Conservation (phyloP, 192 early-diverging fungal species). For the Hyaloraphidium curvatum region DNA sequence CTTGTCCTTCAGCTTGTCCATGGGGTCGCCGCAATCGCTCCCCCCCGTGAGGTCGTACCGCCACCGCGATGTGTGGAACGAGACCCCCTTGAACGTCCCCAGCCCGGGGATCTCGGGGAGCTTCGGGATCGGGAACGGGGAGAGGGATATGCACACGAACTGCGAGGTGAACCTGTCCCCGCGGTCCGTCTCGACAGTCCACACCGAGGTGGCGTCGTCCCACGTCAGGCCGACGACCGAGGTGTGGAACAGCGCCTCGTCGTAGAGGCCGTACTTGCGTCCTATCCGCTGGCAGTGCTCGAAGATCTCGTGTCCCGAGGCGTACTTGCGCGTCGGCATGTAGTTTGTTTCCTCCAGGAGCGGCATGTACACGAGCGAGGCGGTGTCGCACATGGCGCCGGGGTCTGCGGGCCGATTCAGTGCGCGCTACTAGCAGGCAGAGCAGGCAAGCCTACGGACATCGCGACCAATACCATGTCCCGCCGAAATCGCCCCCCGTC, state of each 20-base stretch:
- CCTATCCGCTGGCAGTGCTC: background rate
- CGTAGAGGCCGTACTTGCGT: background rate
- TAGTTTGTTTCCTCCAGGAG: background rate
- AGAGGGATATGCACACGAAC: background rate
- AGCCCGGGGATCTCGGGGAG: background rate
- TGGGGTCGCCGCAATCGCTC: background rate
- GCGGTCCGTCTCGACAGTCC: background rate
- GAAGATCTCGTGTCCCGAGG: background rate
- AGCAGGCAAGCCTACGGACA: background rate
- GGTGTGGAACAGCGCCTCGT: conserved; percentile 1
- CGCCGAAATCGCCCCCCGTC: conserved; percentile 1
- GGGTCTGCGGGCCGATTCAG: background rate
- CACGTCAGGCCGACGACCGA: background rate
- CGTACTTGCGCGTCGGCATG: background rate
- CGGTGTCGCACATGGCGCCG: background rate
- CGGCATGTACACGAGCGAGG: background rate
- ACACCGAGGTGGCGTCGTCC: background rate
- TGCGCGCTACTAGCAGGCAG: background rate
- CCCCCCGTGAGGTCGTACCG: background rate
- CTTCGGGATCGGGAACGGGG: background rate
- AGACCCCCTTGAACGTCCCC: background rate
- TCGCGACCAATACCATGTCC: background rate
- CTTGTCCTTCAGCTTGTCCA: background rate
- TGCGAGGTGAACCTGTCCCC: background rate
- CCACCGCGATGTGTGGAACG: background rate